Evolutionary conservation across 108 stramenopile species (phyloP).

Genomic region (Aurantiochytrium sp.): DNA sequence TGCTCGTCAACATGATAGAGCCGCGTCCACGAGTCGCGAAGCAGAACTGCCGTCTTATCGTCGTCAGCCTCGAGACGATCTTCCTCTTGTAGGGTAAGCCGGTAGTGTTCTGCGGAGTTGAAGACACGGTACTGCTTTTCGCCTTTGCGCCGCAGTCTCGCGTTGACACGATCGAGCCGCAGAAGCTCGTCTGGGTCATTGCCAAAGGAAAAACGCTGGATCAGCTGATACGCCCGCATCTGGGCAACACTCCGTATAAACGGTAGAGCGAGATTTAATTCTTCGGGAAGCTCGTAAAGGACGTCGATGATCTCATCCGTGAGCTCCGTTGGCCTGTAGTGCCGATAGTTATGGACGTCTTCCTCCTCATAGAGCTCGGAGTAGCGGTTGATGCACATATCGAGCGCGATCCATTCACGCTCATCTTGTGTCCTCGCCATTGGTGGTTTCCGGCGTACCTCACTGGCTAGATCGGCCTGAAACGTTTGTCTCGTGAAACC

Average conservation of each 20-base stretch:
- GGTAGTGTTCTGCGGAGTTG: not conserved
- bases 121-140: not conserved
- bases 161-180: not conserved
- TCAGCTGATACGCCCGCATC: not conserved
- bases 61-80: not conserved
- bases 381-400: not conserved
- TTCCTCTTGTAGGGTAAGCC: not conserved
- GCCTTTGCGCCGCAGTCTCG: not conserved
- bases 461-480: not conserved
- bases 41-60: not conserved
- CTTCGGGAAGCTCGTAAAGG: not conserved
- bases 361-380: not conserved
- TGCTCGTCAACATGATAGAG: not conserved
- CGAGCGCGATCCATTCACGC: slow-evolving; percentile 1
- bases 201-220: not conserved
- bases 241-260: not conserved
- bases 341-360: not conserved
- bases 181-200: not conserved
- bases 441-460: not conserved
- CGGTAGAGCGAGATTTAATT: not conserved
- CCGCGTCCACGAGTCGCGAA: not conserved
- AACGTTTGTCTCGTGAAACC: not conserved
- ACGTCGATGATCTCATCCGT: slow-evolving; percentile 4
- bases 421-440: not conserved
- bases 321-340: not conserved